phyloP scores from a whole-genome alignment of 2,329 filamentous ascomycete genomes.

The Chrysosporium keratinophilum region DNA sequence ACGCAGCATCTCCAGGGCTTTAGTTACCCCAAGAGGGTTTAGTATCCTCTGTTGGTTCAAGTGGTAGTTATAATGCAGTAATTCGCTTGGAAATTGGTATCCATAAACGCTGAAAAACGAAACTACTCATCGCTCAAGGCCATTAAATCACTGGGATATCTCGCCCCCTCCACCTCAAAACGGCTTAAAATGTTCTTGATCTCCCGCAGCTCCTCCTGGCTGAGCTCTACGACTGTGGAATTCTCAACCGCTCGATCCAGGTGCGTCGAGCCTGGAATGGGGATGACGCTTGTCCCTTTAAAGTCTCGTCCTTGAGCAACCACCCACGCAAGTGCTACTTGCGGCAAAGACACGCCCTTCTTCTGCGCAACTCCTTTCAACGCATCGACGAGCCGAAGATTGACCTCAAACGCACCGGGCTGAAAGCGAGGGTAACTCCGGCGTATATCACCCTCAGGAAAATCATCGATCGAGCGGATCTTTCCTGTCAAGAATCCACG shows the following conservation, averaged over 20 bases:
- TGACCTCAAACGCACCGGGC: constrained; percentile 31
- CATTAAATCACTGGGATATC: constrained; percentile 4
- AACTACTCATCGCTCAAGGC: not conserved
- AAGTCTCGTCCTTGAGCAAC: constrained; percentile 20
- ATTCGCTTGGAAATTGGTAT: no score
- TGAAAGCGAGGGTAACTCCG: constrained; percentile 40
- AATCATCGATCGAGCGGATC: constrained; percentile 38
- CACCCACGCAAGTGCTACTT: constrained; percentile 44
- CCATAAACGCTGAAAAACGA: no score
- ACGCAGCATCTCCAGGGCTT: no score
- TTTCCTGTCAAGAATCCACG: constrained; percentile 46
- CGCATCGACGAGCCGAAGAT: constrained; percentile 40
- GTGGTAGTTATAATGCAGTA: no score
- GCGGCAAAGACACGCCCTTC: constrained; percentile 37
- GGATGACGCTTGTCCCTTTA: constrained; percentile 11
- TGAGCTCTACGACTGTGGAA: not conserved
- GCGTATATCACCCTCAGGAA: constrained; percentile 41
- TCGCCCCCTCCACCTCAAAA: not conserved
- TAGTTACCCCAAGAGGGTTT: no score
- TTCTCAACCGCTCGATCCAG: constrained; percentile 8
- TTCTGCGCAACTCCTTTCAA: constrained; percentile 37
- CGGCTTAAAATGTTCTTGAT: not conserved
- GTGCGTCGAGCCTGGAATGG: constrained; percentile 24
- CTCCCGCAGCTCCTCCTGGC: constrained; percentile 1
- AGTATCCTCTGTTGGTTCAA: no score